These are phyloP conservation scores for Torulaspora indica DNA, from an alignment of 805 yeast genomes.

Conservation along the genomic window DNA sequence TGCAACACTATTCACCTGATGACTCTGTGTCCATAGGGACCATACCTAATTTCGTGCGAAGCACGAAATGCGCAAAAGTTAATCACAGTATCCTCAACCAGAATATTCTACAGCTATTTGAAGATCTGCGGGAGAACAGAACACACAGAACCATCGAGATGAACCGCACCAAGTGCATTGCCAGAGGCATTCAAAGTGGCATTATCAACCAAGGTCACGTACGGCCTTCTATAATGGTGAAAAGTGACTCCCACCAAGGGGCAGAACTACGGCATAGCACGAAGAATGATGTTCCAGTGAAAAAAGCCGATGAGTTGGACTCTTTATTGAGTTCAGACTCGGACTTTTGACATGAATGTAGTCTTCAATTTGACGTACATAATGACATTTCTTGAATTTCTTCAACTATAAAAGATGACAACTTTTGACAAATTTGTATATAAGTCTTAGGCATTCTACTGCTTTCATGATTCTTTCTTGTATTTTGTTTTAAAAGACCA, in stretches of 20 bases:
- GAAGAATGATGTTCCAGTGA: neutral
- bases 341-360: slow-evolving; percentile 17
- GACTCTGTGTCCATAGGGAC: slow-evolving; percentile 25
- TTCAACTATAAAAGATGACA: neutral
- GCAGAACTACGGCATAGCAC: neutral
- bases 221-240: neutral
- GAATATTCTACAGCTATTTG: slow-evolving; percentile 15
- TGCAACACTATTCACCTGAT: slow-evolving; percentile 21
- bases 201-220: slow-evolving; percentile 1
- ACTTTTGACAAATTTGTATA: too few relatives aligned
- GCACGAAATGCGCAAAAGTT: slow-evolving; percentile 12
- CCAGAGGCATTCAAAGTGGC: slow-evolving; percentile 20
- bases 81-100: slow-evolving; percentile 21
- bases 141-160: slow-evolving; percentile 25
- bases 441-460: too few relatives aligned
- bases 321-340: slow-evolving; percentile 27
- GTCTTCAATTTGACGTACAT: slow-evolving; percentile 3
- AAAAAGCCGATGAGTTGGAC: slow-evolving; percentile 8
- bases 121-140: slow-evolving; percentile 13
- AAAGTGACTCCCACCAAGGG: neutral
- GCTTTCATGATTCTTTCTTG: too few relatives aligned
- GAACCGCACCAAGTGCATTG: slow-evolving; percentile 29
- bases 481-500: slow-evolving; percentile 37
- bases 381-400: slow-evolving; percentile 1
- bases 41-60: slow-evolving; percentile 18